Conservation (phyloP, 1,284 basidiomycete genomes). For the Ganoderma boninense region DNA sequence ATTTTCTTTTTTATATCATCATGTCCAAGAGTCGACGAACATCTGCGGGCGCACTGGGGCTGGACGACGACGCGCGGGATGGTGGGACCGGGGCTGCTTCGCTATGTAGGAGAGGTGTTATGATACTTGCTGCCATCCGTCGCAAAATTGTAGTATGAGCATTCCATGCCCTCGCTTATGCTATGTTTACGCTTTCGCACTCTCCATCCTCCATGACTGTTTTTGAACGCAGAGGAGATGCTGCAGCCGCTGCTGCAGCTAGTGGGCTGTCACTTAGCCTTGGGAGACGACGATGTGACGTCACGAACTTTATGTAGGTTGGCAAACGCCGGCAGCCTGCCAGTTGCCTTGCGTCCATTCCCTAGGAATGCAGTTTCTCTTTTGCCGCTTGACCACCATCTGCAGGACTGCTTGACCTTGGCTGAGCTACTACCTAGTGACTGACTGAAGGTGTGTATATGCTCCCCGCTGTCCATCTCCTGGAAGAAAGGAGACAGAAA, state of each 20-base stretch:
- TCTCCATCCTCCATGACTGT: background rate
- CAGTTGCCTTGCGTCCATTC: background rate
- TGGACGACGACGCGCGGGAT: constrained; percentile 26
- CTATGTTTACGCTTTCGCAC: constrained; percentile 42
- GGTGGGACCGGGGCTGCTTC: constrained; percentile 30
- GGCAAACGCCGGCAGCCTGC: background rate
- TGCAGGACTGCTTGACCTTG: background rate
- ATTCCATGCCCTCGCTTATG: constrained; percentile 48
- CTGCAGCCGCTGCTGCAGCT: no score
- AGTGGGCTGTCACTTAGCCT: no score
- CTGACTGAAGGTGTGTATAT: constrained; percentile 1
- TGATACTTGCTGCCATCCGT: constrained; percentile 37
- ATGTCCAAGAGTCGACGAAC: constrained; percentile 19
- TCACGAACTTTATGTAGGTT: background rate
- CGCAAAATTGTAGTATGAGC: constrained; percentile 51
- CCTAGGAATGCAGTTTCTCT: background rate
- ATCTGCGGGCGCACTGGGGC: constrained; percentile 30
- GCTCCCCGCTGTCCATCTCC: background rate
- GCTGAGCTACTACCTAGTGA: background rate
- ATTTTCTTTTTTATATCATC: constrained; percentile 8
- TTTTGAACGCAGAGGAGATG: no score
- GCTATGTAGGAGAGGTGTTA: constrained; percentile 35
- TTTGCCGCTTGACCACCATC: constrained; percentile 2
- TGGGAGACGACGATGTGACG: background rate
- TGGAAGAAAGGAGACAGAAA: background rate